Base-by-base conservation (phyloP, 768 basidiomycete species). In the Erythrobasidium yunnanense region DNA sequence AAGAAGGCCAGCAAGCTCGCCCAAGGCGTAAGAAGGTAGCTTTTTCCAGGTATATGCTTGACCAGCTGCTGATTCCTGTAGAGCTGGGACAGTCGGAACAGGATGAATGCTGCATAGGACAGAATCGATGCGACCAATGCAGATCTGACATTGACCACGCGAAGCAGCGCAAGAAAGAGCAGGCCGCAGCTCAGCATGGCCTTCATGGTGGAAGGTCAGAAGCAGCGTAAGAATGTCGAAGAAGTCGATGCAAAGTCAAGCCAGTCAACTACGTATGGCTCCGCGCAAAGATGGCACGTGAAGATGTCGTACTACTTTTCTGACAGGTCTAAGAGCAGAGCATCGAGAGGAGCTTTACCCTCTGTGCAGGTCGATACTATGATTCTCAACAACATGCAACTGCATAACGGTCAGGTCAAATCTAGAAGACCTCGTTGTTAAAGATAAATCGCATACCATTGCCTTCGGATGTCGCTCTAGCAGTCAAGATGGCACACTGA, bases 351-450 rank as follows among this genome's bases (percentile, higher is more conserved):
- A n/a, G n/a, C n/a, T n/a, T n/a, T n/a, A n/a, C n/a, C n/a, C n/a
- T n/a, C n/a, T n/a, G n/a, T n/a, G n/a, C n/a, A n/a, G n/a, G n/a
- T n/a, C n/a, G n/a, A n/a, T n/a, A n/a, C n/a, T n/a, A n/a, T n/a
- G n/a, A n/a, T n/a, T n/a, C n/a, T n/a, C n/a, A n/a, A n/a, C n/a
- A n/a, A n/a, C n/a, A n/a, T n/a, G n/a, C n/a, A n/a, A n/a, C n/a
- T n/a, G n/a, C n/a, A n/a, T n/a, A n/a, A n/a, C n/a, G n/a, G n/a
- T n/a, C n/a, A n/a, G n/a, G n/a, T n/a, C n/a, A n/a, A n/a, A n/a
- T n/a, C n/a, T n/a, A n/a, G 49, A 63, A 63, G 23, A 63, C 60
- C 33, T 63, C 60, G 45, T 50, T 63, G 23, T 50, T 29, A n/a
- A 63, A 50, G 27, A 63, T 63, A 34, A 63, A 63, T 7, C 60